phyloP scores from a whole-genome alignment of 192 early-diverging fungal species.

The Pilaira anomala region DNA sequence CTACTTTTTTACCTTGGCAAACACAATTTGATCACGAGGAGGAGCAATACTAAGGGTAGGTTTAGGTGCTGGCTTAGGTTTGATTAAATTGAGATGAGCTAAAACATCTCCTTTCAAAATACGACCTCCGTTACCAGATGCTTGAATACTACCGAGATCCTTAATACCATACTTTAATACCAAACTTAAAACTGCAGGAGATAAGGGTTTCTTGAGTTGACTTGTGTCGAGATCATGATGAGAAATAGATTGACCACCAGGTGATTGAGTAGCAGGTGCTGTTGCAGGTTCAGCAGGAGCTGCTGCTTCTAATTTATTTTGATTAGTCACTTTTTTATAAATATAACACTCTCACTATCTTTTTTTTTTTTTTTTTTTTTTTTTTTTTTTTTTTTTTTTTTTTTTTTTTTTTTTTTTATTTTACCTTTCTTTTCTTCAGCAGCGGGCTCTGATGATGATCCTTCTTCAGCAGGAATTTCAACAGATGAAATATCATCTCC shows the following conservation, averaged over 20 bases:
- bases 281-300: slow-evolving; percentile 30
- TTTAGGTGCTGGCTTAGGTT: slow-evolving; percentile 45
- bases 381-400: neutral
- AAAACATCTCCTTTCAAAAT: slow-evolving; percentile 78
- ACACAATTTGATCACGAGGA: slow-evolving; percentile 37
- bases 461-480: slow-evolving; percentile 48
- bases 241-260: too few relatives aligned
- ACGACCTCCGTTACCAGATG: slow-evolving; percentile 67
- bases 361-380: neutral
- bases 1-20: slow-evolving; percentile 28
- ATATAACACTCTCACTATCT: too few relatives aligned
- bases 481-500: slow-evolving; percentile 82
- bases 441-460: slow-evolving; percentile 32
- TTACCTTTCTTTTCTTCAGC: slow-evolving; percentile 38
- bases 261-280: too few relatives aligned
- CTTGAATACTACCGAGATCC: slow-evolving; percentile 45
- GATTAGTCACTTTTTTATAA: neutral
- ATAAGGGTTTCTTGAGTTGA: slow-evolving; percentile 50
- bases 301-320: slow-evolving; percentile 14
- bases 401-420: neutral
- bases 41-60: slow-evolving; percentile 39
- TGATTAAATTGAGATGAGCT: slow-evolving; percentile 58
- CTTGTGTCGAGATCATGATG: slow-evolving; percentile 34
- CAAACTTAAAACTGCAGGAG: slow-evolving; percentile 49
- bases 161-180: slow-evolving; percentile 50